Conservation (phyloP, 345 rosid genomes). For the Gossypium longicalyx region DNA sequence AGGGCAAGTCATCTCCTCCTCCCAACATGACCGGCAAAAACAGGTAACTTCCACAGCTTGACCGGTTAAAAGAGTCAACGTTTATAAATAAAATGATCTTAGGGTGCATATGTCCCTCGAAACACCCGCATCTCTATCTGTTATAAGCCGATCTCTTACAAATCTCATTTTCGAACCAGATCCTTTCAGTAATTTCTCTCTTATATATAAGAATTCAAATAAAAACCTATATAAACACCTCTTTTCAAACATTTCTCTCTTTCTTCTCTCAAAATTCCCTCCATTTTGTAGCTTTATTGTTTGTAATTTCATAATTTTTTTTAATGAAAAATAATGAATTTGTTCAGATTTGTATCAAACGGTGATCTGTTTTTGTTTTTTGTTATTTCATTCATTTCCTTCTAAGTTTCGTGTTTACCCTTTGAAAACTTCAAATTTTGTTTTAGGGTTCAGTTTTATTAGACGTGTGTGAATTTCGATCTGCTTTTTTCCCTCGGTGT, state of each 20-base stretch:
- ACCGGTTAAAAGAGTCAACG: constrained; percentile 8
- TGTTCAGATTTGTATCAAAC: background rate
- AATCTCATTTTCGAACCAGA: background rate
- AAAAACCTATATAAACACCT: constrained; percentile 24
- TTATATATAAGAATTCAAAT: background rate
- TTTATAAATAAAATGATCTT: background rate
- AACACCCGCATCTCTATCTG: too few species aligned
- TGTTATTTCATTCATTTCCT: too few species aligned
- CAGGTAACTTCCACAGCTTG: constrained; percentile 1
- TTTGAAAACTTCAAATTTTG: too few species aligned
- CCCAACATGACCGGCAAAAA: constrained; percentile 9
- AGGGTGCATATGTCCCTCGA: constrained; percentile 15
- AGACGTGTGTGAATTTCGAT: background rate
- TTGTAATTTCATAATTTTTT: too few species aligned
- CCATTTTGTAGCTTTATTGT: background rate
- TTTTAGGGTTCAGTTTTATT: background rate
- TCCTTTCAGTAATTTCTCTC: background rate
- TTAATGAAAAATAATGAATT: background rate
- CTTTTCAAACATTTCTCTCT: constrained; percentile 5
- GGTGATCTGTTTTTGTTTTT: background rate
- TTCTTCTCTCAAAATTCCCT: constrained; percentile 14
- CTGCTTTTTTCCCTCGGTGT: background rate
- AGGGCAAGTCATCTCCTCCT: background rate
- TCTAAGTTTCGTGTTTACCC: too few species aligned
- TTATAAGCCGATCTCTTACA: background rate